phyloP scores from a whole-genome alignment of 331 rosid genomes.

The Arachis monticola region DNA sequence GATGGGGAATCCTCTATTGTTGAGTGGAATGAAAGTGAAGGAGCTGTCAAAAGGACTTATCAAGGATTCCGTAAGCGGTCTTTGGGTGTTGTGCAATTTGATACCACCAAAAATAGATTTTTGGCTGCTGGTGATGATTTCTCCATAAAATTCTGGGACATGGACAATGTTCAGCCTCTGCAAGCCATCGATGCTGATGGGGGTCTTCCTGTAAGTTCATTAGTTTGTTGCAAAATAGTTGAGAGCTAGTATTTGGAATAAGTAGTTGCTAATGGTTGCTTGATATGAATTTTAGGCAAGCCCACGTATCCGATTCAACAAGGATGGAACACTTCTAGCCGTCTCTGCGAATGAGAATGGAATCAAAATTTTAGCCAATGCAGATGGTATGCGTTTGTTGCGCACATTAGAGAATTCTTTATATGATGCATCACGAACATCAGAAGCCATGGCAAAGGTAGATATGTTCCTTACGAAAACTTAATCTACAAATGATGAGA shows the following conservation, averaged over 20 bases:
- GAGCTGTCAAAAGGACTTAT: conserved; percentile 54
- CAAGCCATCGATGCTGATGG: conserved; percentile 76
- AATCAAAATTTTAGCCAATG: conserved; percentile 83
- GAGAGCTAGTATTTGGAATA: conserved; percentile 12
- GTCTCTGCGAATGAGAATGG: conserved; percentile 94
- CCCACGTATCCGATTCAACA: conserved; percentile 97
- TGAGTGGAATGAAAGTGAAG: conserved; percentile 59
- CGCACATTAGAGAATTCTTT: conserved; percentile 81
- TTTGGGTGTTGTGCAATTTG: conserved; percentile 55
- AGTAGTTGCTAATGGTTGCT: conserved; percentile 37
- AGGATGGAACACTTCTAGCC: conserved; percentile 91
- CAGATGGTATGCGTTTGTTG: conserved; percentile 75
- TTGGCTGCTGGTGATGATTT: conserved; percentile 52
- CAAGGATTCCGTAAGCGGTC: conserved; percentile 53
- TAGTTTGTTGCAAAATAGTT: conserved; percentile 28
- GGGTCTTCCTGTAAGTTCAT: conserved; percentile 75
- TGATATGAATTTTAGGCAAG: conserved; percentile 68
- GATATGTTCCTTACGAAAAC: neutral
- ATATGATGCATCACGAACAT: conserved; percentile 73
- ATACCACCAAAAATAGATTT: conserved; percentile 48
- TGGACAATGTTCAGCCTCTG: conserved; percentile 76
- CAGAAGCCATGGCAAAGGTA: conserved; percentile 88
- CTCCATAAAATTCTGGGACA: conserved; percentile 51
- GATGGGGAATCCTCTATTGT: conserved; percentile 51
- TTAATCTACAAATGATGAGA: too few relatives aligned